Percentiles rank a stretch among this genome's conserved stretches.
These are phyloP conservation scores for Naganishia cerealis DNA, from an alignment of 1,284 basidiomycete species.

Conservation along the genomic window DNA sequence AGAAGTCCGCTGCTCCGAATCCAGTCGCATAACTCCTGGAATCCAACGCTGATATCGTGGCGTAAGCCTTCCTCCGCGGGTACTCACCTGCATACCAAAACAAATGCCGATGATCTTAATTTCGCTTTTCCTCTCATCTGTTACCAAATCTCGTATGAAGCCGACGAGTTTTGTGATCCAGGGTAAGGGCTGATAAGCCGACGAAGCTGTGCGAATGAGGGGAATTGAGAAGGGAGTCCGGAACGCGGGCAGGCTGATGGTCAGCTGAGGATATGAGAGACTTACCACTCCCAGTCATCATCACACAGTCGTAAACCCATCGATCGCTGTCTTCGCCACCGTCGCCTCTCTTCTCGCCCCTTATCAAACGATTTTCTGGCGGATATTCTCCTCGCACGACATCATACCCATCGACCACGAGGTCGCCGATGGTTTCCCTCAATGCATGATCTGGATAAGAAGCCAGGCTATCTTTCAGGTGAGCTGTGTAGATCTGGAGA, in stretches of 20 bases:
- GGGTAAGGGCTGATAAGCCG: slow-evolving; percentile 44
- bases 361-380: slow-evolving; percentile 46
- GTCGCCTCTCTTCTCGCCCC: slow-evolving; percentile 33
- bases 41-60: neutral
- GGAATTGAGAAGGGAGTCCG: neutral
- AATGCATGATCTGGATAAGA: slow-evolving; percentile 43
- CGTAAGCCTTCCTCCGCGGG: neutral
- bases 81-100: slow-evolving; percentile 51
- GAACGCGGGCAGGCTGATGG: neutral
- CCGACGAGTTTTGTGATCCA: slow-evolving; percentile 45
- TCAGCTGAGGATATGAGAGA: slow-evolving; percentile 15
- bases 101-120: slow-evolving; percentile 55
- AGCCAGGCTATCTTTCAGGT: slow-evolving; percentile 48
- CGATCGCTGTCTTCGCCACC: neutral
- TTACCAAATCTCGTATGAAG: slow-evolving; percentile 43
- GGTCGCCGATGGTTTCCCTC: slow-evolving; percentile 38
- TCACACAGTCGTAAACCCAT: slow-evolving; percentile 53
- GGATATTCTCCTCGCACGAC: slow-evolving; percentile 57
- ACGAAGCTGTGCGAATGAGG: slow-evolving; percentile 42
- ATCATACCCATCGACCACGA: slow-evolving; percentile 58
- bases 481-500: slow-evolving; percentile 51
- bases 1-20: too few species aligned
- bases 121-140: slow-evolving; percentile 39
- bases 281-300: slow-evolving; percentile 59
- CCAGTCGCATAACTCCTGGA: too few species aligned